Percentiles rank a stretch among this genome's conserved stretches.
Evolutionary conservation across 2,329 filamentous ascomycete species (phyloP).

Genomic region (Talaromyces sp.): DNA sequence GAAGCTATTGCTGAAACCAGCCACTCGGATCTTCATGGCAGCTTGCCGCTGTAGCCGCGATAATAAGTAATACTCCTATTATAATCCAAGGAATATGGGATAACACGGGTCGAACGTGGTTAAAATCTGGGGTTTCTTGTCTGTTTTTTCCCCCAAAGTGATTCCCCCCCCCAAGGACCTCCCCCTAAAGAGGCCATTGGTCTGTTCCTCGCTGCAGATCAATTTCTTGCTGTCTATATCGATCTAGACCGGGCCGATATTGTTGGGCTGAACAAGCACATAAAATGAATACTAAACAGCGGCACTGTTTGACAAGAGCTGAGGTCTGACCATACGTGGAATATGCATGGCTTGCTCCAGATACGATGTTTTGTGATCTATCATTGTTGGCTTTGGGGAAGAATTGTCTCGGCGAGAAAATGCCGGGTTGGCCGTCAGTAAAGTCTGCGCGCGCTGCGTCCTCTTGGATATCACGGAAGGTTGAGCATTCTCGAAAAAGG

Average conservation of each 20-base stretch:
- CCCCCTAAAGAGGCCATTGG: neutral
- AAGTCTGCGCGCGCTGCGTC: neutral
- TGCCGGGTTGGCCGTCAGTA: neutral
- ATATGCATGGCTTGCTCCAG: neutral
- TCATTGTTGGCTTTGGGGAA: neutral
- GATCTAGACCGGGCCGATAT: neutral
- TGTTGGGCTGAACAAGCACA: neutral
- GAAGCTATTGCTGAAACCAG: neutral
- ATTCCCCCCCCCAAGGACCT: no score
- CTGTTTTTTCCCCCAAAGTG: neutral
- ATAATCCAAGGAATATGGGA: neutral
- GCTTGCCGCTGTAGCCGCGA: slow-evolving; percentile 11
- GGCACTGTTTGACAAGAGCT: neutral
- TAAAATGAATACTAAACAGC: neutral
- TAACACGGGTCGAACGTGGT: neutral
- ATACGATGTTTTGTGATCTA: neutral
- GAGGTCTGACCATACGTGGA: neutral
- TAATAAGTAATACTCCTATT: neutral
- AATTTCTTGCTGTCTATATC: neutral
- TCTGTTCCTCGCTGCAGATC: neutral
- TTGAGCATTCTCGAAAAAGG: neutral
- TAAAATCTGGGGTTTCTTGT: neutral
- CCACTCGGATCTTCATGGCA: neutral
- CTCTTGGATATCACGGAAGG: neutral
- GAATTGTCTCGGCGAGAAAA: neutral